phyloP scores from a whole-genome alignment of 1,139 yeast species.

The Yamadazyma atmosphaerica region DNA sequence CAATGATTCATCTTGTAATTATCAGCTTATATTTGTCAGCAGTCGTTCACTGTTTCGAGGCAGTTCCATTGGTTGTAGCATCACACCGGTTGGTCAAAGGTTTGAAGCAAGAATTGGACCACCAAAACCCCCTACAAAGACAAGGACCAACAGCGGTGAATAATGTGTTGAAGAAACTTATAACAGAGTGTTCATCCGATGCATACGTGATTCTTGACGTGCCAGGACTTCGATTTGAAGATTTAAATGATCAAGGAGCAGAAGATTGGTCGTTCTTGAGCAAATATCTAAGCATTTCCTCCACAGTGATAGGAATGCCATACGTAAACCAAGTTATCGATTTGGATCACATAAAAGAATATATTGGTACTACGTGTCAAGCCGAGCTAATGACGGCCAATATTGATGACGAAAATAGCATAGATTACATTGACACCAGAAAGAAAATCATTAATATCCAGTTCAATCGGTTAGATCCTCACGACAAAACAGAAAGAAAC shows the following conservation, averaged over 20 bases:
- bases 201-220: conserved; percentile 67
- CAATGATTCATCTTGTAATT: not conserved
- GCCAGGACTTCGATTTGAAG: conserved; percentile 66
- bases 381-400: conserved; percentile 42
- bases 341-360: conserved; percentile 44
- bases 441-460: conserved; percentile 60
- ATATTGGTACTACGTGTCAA: conserved; percentile 47
- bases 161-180: conserved; percentile 46
- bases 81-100: conserved; percentile 43
- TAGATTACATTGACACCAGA: conserved; percentile 56
- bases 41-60: conserved; percentile 6
- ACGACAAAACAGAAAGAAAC: conserved; percentile 20
- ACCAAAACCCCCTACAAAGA: conserved; percentile 10
- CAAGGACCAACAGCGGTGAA: conserved; percentile 27
- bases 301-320: conserved; percentile 65
- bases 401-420: conserved; percentile 44
- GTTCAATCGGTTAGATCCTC: conserved; percentile 49
- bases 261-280: conserved; percentile 55
- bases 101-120: conserved; percentile 23
- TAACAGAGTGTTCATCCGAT: conserved; percentile 67
- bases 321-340: conserved; percentile 48
- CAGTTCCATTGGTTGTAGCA: conserved; percentile 39
- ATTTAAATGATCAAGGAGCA: conserved; percentile 43
- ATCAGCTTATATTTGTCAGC: not conserved
- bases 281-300: conserved; percentile 55